Evolutionary conservation across 208 protist genomes (phyloP), one percentile per base, ranked within the genome.

Genomic region (Polymyxa betae): DNA sequence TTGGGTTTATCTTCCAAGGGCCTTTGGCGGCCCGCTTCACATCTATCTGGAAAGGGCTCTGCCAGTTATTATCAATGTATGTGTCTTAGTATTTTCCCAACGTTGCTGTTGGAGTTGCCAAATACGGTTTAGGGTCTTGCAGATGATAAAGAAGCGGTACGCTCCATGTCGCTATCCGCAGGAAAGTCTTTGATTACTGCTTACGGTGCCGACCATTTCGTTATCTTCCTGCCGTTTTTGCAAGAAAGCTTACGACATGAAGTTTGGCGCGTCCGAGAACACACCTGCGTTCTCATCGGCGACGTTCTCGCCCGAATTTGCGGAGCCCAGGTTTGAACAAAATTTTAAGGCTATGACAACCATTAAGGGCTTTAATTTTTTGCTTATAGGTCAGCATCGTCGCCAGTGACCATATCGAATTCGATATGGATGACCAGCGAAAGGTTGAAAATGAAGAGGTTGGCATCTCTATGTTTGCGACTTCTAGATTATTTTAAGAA

Each of bases 171-270:
- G 44, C 88, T 97, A 32, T 52, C 90, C n/a, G 95, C 95, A 45
- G 95, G 95, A 29, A 92, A 96, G 88, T 92, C 93, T 1, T 94
- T 97, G 38, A 93, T 97, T 0, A 94, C 77, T 88, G 46, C 94
- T 89, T 97, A 93, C 41, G 92, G 38, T 89, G 20, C 92, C 0
- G 88, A 92, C 32, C n/a, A 90, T 38, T 90, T 16, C 88, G 10
- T 16, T 5, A 20, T 90, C 32, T 29, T 44, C 46, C 38, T 44
- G 10, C 64, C 64, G 64, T 24, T 90, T n/a, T 90, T 90, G 16
- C n/a, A 44, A 29, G 45, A 5, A n/a, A 60, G 38, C 45, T 20
- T 90, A 16, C 29, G 24, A 20, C n/a, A 12, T 90, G 46, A 29
- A 64, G 16, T 16, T 43, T 64, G 24, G 29, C 38, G 24, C 16